Evolutionary conservation across 805 yeast species (phyloP).

Genomic region (Ogataea methanolica): DNA sequence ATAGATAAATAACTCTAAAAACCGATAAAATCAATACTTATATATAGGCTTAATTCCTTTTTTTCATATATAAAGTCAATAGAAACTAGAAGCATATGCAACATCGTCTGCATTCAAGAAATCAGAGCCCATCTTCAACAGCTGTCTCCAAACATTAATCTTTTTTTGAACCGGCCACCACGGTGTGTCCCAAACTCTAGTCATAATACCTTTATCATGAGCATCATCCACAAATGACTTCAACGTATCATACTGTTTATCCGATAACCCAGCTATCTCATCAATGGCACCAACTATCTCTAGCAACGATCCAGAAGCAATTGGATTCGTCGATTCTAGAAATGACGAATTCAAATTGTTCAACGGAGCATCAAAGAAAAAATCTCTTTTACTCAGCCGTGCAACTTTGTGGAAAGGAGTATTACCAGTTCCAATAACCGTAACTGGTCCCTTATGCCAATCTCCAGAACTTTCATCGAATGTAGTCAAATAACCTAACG

Average conservation of each 20-base stretch:
- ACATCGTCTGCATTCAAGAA: conserved; percentile 60
- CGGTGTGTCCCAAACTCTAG: conserved; percentile 68
- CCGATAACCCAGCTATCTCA: conserved; percentile 27
- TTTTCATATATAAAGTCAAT: not conserved
- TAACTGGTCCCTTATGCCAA: conserved; percentile 47
- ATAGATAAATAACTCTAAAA: no score
- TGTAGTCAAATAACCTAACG: conserved; percentile 44
- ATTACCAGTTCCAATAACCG: conserved; percentile 61
- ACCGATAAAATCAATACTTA: no score
- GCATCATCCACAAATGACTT: conserved; percentile 33
- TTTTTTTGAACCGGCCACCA: conserved; percentile 51
- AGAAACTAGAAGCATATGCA: conserved; percentile 10
- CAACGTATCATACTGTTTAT: conserved; percentile 27
- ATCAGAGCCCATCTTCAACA: conserved; percentile 45
- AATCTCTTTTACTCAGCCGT: conserved; percentile 25
- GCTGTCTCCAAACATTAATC: conserved; percentile 42
- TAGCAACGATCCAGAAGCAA: conserved; percentile 28
- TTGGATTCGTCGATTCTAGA: conserved; percentile 21
- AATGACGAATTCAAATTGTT: conserved; percentile 14
- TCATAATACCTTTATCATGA: conserved; percentile 44
- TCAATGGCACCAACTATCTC: conserved; percentile 16
- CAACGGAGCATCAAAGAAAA: conserved; percentile 52
- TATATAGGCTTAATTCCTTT: no score
- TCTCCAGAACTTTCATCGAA: conserved; percentile 33
- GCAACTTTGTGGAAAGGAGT: conserved; percentile 40